Conservation (phyloP, 73 alveolate genomes). For the Paramecium biaurelia region DNA sequence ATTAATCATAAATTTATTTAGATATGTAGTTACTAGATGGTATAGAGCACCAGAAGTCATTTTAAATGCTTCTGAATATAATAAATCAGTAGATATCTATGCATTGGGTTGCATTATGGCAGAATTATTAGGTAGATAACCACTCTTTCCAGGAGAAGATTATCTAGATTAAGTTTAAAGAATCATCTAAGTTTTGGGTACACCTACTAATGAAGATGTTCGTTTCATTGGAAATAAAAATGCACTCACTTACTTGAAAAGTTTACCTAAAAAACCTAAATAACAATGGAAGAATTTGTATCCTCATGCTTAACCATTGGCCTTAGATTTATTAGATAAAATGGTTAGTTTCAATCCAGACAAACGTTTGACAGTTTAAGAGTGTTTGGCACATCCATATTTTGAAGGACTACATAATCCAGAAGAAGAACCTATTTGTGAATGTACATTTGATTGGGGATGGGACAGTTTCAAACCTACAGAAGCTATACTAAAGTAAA, state of each 20-base stretch:
- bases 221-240: slow-evolving; percentile 31
- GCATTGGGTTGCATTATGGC: slow-evolving; percentile 89
- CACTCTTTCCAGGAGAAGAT: slow-evolving; percentile 74
- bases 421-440: slow-evolving; percentile 57
- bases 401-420: slow-evolving; percentile 58
- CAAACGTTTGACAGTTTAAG: slow-evolving; percentile 46
- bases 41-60: slow-evolving; percentile 87
- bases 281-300: slow-evolving; percentile 41
- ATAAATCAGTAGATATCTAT: slow-evolving; percentile 78
- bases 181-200: slow-evolving; percentile 55
- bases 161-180: slow-evolving; percentile 63
- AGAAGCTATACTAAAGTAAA: slow-evolving; percentile 8
- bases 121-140: slow-evolving; percentile 72
- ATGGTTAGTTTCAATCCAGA: slow-evolving; percentile 56
- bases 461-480: slow-evolving; percentile 58
- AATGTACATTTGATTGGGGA: slow-evolving; percentile 49
- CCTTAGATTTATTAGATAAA: slow-evolving; percentile 56
- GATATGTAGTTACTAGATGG: slow-evolving; percentile 83
- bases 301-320: slow-evolving; percentile 59
- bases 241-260: slow-evolving; percentile 35
- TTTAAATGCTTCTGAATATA: slow-evolving; percentile 68
- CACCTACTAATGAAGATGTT: slow-evolving; percentile 62
- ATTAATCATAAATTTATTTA: slow-evolving; percentile 74
- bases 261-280: slow-evolving; percentile 40
- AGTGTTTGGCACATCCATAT: slow-evolving; percentile 59